Base-by-base conservation (phyloP, 2,329 filamentous ascomycete genomes). In the Penicillium brasilianum region DNA sequence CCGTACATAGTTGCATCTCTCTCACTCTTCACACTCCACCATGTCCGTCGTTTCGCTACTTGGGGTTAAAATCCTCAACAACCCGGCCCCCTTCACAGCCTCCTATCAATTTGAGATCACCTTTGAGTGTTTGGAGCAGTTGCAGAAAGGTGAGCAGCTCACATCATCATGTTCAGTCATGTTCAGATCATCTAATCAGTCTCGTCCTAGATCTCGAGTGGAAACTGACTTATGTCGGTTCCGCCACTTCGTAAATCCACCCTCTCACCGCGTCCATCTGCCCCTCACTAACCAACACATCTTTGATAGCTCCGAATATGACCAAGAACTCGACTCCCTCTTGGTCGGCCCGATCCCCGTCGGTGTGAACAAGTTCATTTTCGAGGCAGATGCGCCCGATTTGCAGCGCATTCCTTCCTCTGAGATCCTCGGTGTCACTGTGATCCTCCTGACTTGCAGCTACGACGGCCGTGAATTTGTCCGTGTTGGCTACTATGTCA, bases 141-240 rank as follows among this genome's bases (percentile, higher is more conserved):
- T 99, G 41, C 91, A 96, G 77, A 97, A 97, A 81, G 93, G 93
- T 93, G 78, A 55, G 65, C 10, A 9, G 36, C 34, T 18, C 53
- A 36, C 3, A 36, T 36, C n/a, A 34, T 14, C 13, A 56, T 54
- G 10, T 22, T 28, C 22, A 20, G 16, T 41, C 53, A 13, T 25
- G 9, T 18, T 52, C 18, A 4, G 7, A 9, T 20, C 11, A 22
- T n/a, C 22, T 46, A n/a, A 28, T 22, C 20, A 13, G 1, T 13
- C 25, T 2, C 18, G 3, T 3, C 3, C 44, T 22, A 96, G 95
- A 99, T 81, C 88, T 99, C 64, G 95, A 99, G 81, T 99, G 95
- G 95, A 99, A 99, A 81, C 85, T 99, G 72, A 99, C 93, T 77
- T 99, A 99, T 72, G 95, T 99, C 75, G 96, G 95, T 74, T 99